Evolutionary conservation across 305 asterid genomes (phyloP).

Genomic region (Fraxinus latifolia): DNA sequence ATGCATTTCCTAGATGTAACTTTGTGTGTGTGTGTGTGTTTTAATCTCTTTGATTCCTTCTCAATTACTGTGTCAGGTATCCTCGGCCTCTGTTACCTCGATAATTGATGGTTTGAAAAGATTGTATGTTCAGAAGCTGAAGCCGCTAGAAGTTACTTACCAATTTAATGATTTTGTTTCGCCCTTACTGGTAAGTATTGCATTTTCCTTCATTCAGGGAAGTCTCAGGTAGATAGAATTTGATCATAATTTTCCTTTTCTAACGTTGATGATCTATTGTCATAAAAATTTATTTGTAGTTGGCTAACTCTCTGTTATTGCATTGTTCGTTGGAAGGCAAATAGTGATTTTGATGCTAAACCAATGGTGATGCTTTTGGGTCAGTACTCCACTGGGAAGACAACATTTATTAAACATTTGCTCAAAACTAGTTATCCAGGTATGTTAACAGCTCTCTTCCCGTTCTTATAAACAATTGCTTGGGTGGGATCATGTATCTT

Average conservation of each 20-base stretch:
- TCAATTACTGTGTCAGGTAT: conserved; percentile 41
- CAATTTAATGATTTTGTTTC: conserved; percentile 85
- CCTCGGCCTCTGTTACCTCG: conserved; percentile 77
- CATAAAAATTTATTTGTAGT: conserved; percentile 13
- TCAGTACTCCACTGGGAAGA: conserved; percentile 93
- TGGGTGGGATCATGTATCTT: conserved; percentile 6
- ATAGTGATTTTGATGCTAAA: conserved; percentile 95
- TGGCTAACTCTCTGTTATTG: conserved; percentile 20
- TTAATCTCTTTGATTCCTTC: conserved; percentile 16
- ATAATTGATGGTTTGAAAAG: conserved; percentile 87
- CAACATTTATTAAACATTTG: conserved; percentile 91
- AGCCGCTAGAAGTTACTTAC: conserved; percentile 78
- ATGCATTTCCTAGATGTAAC: neutral
- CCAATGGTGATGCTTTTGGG: conserved; percentile 99
- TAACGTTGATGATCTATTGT: conserved; percentile 6
- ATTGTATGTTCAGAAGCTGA: conserved; percentile 76
- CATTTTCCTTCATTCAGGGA: conserved; percentile 12
- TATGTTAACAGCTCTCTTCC: conserved; percentile 21
- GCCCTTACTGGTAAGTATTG: conserved; percentile 65
- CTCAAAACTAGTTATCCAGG: conserved; percentile 86
- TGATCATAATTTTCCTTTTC: conserved; percentile 3
- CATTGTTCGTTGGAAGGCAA: conserved; percentile 47
- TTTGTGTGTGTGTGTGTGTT: neutral
- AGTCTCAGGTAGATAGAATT: neutral
- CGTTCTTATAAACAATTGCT: neutral